Evolutionary conservation across 2,329 filamentous ascomycete genomes (phyloP).

Genomic region (Colletotrichum karsti): DNA sequence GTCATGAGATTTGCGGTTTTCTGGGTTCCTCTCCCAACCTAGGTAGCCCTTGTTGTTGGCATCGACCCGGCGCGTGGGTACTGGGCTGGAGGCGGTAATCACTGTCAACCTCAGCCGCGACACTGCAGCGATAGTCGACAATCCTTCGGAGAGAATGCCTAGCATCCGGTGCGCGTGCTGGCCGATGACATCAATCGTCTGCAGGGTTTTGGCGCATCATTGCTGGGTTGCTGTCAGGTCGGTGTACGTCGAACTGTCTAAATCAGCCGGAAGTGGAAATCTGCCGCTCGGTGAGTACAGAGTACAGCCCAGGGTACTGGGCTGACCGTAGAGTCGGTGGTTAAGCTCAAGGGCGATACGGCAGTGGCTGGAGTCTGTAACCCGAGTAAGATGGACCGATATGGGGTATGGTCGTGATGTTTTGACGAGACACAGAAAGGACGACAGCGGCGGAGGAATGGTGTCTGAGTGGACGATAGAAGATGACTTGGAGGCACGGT

Average conservation of each 20-base stretch:
- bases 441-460: background rate
- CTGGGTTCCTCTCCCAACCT: background rate
- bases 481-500: background rate
- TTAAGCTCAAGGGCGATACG: background rate
- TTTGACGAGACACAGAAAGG: background rate
- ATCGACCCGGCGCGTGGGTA: background rate
- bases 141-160: conserved; percentile 1
- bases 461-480: background rate
- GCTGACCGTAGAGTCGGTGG: background rate
- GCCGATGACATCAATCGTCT: conserved; percentile 24
- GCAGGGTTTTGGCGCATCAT: conserved; percentile 1
- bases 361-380: background rate
- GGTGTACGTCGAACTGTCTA: background rate
- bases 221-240: background rate
- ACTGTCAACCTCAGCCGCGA: background rate
- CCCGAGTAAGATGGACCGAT: background rate
- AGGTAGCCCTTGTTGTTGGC: background rate
- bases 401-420: background rate
- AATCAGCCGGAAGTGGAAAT: conserved; percentile 8
- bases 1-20: background rate
- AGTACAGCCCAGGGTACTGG: no score
- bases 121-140: background rate
- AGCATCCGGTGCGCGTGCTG: background rate
- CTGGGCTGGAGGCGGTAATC: background rate
- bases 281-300: conserved; percentile 16